phyloP scores from a whole-genome alignment of 768 basidiomycete genomes.

The Mycena vulgaris region DNA sequence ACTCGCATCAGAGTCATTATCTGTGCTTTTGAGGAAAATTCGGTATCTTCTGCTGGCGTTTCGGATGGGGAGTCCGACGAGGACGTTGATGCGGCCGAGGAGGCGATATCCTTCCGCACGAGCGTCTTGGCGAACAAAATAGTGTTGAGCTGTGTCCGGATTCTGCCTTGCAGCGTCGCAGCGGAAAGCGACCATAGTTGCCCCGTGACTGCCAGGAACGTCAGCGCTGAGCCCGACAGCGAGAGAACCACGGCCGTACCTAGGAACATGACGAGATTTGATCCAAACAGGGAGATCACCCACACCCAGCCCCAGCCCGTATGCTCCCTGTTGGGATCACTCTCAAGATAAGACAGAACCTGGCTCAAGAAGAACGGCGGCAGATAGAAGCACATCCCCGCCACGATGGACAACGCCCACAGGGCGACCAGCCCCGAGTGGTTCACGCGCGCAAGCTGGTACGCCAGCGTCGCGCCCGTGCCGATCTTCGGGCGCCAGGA shows the following conservation, averaged over 20 bases:
- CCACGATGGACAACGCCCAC: constrained; percentile 63
- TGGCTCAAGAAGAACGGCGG: constrained; percentile 66
- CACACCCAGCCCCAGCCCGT: constrained; percentile 77
- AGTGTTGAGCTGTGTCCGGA: constrained; percentile 75
- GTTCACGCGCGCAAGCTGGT: constrained; percentile 74
- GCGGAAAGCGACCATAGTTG: constrained; percentile 62
- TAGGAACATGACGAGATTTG: constrained; percentile 44
- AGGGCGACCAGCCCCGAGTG: constrained; percentile 54
- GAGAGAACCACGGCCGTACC: not conserved
- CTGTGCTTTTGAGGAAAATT: constrained; percentile 79
- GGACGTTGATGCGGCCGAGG: constrained; percentile 47
- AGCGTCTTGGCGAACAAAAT: constrained; percentile 79
- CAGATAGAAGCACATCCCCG: constrained; percentile 75
- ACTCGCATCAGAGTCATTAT: constrained; percentile 82
- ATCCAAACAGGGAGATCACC: constrained; percentile 36
- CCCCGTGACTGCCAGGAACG: not conserved
- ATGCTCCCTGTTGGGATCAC: constrained; percentile 64
- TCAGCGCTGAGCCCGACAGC: too few species aligned
- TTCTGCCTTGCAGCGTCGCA: constrained; percentile 68
- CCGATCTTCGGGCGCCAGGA: constrained; percentile 73
- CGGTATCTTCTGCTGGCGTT: constrained; percentile 57
- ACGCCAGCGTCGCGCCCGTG: constrained; percentile 76
- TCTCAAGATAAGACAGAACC: constrained; percentile 68
- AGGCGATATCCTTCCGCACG: constrained; percentile 76
- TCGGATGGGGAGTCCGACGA: not conserved